Evolutionary conservation across 208 protist genomes (phyloP).

Genomic region (Leishmania arabica): DNA sequence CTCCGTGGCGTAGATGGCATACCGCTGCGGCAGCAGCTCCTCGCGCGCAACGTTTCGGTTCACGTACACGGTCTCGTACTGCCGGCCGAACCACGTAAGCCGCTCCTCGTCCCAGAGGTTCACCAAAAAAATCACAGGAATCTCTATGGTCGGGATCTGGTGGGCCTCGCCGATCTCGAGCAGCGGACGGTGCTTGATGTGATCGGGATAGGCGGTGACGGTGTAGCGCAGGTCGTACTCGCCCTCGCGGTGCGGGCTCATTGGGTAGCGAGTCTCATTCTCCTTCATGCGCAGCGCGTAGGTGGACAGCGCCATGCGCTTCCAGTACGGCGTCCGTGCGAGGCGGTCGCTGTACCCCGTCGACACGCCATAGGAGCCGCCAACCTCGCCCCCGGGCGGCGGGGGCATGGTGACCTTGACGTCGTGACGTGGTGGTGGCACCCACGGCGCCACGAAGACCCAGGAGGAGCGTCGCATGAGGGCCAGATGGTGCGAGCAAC

Average conservation of each 20-base stretch:
- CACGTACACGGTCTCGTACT: conserved; percentile 90
- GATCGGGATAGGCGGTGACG: conserved; percentile 72
- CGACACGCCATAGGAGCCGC: conserved; percentile 82
- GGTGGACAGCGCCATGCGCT: conserved; percentile 87
- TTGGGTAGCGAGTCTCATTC: conserved; percentile 85
- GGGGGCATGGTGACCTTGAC: conserved; percentile 87
- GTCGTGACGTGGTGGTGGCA: conserved; percentile 80
- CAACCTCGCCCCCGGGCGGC: conserved; percentile 83
- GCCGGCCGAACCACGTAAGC: conserved; percentile 70
- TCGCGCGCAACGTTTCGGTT: conserved; percentile 60
- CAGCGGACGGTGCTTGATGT: conserved; percentile 70
- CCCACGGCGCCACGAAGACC: conserved; percentile 71
- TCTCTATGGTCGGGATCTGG: conserved; percentile 66
- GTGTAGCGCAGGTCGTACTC: conserved; percentile 92
- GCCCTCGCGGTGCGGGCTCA: conserved; percentile 63
- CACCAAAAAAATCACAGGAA: conserved; percentile 88
- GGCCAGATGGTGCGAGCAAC: background rate
- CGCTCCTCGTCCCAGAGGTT: conserved; percentile 81
- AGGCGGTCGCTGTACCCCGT: conserved; percentile 87
- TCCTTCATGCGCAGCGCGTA: conserved; percentile 83
- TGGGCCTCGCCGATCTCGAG: conserved; percentile 86
- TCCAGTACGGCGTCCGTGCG: conserved; percentile 84
- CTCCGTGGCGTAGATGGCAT: conserved; percentile 87
- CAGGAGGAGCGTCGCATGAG: conserved; percentile 6
- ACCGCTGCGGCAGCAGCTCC: conserved; percentile 85